Evolutionary conservation across 148 eudicot species (phyloP), one percentile per base, ranked within the genome.

Genomic region (Pouteria glomerata): DNA sequence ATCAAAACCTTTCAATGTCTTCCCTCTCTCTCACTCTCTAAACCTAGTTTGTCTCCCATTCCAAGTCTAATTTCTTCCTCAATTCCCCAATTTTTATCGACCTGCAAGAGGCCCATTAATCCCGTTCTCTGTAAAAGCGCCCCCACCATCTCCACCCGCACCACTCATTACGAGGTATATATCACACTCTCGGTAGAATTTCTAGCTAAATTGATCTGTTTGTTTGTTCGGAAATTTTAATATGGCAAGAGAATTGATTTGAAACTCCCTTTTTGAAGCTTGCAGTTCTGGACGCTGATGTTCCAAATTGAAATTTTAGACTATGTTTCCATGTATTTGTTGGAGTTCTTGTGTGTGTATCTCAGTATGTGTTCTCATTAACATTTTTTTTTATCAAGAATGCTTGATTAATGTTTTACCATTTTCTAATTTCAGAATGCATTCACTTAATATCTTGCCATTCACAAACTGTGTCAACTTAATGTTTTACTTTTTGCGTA

Each of bases 161-260:
- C 82, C 57, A 87, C 89, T 61, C 86, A 89, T 50, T 92, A 87
- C 57, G 97, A 92, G 94, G 97, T 89, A 81, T 2, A n/a, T 23
- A 1, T 18, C 79, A 73, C 13, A 8, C 13, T 34, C 1, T 18
- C 12, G 1, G 13, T 27, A n/a, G 1, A 7, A 26, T 61, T 27
- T 37, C 19, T 60, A 19, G 1, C 12, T 61, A 27, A n/a, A 2
- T 33, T 48, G 16, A 48, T 12, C 16, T 10, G 16, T n/a, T 37
- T 53, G 47, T 26, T 26, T 30, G 21, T 19, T 68, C 35, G 16
- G 23, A 30, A 31, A n/a, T 6, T 8, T 24, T 35, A 21, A 24
- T 63, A n/a, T 15, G 37, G 11, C 18, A 18, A 15, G 45, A 13
- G 24, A 48, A 3, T 8, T 3, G 29, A 7, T 65, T 57, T 15